phyloP scores from a whole-genome alignment of 805 yeast genomes.

The Schizosaccharomyces japonicus region DNA sequence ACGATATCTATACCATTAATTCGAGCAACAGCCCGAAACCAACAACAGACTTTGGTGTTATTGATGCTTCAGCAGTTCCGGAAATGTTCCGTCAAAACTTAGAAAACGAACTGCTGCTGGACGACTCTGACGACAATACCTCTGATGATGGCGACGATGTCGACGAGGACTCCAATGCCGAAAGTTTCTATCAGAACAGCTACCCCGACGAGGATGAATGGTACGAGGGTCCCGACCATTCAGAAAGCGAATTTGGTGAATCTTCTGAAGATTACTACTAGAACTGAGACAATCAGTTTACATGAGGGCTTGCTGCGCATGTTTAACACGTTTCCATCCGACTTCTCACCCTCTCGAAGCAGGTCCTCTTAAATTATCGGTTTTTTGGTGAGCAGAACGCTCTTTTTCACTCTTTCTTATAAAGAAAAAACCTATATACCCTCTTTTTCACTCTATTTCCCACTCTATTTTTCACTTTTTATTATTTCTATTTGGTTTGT shows the following conservation, averaged over 20 bases:
- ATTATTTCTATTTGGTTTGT: too few species aligned
- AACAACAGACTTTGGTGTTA: not conserved
- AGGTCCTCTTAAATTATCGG: too few species aligned
- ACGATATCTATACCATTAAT: not conserved
- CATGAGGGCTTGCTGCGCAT: too few species aligned
- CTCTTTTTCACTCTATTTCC: too few species aligned
- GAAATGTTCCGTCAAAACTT: not conserved
- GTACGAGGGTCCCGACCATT: not conserved
- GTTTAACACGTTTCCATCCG: too few species aligned
- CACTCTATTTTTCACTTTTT: too few species aligned
- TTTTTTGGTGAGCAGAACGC: too few species aligned
- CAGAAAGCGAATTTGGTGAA: not conserved
- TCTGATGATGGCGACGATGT: not conserved
- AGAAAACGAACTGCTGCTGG: not conserved
- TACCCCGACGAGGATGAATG: constrained; percentile 2
- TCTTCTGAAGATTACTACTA: not conserved
- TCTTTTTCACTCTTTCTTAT: too few species aligned
- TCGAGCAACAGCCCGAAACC: not conserved
- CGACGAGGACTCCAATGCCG: constrained; percentile 1
- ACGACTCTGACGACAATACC: not conserved
- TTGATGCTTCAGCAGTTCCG: not conserved
- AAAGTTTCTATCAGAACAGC: constrained; percentile 3
- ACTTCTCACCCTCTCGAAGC: too few species aligned
- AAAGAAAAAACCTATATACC: too few species aligned
- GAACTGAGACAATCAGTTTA: too few species aligned